Percentiles rank a stretch among this genome's conserved stretches.
These are phyloP conservation scores for Plasmodium sp. DNA, from an alignment of 169 alveolate genomes.

Conservation along the genomic window DNA sequence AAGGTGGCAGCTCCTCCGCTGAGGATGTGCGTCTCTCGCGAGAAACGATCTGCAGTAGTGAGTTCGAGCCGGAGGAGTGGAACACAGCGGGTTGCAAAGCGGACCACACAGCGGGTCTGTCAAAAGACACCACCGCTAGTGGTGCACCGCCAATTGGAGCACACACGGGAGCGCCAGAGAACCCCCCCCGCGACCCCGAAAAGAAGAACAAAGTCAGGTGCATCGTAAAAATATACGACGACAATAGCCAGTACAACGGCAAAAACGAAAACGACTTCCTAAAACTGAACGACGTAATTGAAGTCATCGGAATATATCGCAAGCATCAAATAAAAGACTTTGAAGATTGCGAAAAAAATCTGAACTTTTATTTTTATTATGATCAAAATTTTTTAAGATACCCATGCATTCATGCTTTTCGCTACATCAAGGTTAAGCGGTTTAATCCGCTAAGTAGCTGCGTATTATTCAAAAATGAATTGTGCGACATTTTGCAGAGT, in stretches of 20 bases:
- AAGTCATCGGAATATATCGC: constrained; percentile 65
- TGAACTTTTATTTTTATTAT: constrained; percentile 54
- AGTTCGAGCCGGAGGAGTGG: not conserved
- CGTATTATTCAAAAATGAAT: constrained; percentile 47
- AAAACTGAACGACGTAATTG: constrained; percentile 68
- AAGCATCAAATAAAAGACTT: constrained; percentile 59
- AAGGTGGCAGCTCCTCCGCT: not conserved
- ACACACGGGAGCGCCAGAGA: not conserved
- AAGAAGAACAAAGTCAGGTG: constrained; percentile 29
- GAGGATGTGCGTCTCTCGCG: not conserved
- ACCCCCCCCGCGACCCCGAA: not conserved
- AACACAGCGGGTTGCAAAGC: not conserved
- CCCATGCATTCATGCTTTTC: constrained; percentile 67
- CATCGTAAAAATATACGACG: constrained; percentile 66
- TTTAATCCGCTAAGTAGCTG: constrained; percentile 62
- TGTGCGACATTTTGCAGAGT: constrained; percentile 19
- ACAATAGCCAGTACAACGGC: constrained; percentile 68
- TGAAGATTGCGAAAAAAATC: constrained; percentile 54
- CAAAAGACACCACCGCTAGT: not conserved
- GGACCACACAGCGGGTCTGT: not conserved
- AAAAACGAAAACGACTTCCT: constrained; percentile 28
- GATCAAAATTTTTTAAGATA: constrained; percentile 69
- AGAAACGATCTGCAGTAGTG: constrained; percentile 17
- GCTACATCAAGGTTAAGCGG: constrained; percentile 37
- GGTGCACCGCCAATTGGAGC: not conserved